phyloP scores from a whole-genome alignment of 108 stramenopile genomes.

The Nitzschia sp. region DNA sequence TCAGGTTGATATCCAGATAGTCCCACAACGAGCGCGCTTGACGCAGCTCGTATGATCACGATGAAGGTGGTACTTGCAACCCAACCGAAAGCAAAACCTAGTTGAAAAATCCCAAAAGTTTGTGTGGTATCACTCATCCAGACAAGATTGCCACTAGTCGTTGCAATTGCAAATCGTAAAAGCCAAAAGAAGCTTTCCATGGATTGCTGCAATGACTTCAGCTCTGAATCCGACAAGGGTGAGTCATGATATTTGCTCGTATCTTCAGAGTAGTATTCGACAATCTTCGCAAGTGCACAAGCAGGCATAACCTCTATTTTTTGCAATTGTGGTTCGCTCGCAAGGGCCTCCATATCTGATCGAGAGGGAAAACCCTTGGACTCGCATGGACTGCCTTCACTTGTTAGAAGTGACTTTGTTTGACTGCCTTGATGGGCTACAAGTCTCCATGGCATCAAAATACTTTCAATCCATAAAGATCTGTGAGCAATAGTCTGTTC shows the following conservation, averaged over 20 bases:
- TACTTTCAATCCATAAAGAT: background rate
- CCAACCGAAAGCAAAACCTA: background rate
- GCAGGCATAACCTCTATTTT: background rate
- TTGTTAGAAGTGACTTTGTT: background rate
- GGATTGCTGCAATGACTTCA: background rate
- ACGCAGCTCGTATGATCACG: background rate
- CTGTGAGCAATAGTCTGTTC: background rate
- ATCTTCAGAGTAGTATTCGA: background rate
- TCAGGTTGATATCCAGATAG: background rate
- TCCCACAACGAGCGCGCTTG: background rate
- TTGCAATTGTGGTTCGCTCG: background rate
- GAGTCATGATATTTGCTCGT: background rate
- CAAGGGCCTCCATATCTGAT: background rate
- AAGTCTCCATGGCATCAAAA: background rate
- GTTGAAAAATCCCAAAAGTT: background rate
- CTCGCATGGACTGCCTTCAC: background rate
- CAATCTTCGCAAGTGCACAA: background rate
- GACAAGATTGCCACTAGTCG: background rate
- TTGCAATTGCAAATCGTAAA: background rate
- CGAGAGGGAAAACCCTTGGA: no score
- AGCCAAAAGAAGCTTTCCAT: background rate
- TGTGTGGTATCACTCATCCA: background rate
- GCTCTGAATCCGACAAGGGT: background rate
- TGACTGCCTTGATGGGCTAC: background rate
- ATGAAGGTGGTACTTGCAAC: background rate